Percentiles rank a stretch among this genome's conserved stretches.
Conservation (phyloP, 73 alveolate species). For the Stentor coeruleus region DNA sequence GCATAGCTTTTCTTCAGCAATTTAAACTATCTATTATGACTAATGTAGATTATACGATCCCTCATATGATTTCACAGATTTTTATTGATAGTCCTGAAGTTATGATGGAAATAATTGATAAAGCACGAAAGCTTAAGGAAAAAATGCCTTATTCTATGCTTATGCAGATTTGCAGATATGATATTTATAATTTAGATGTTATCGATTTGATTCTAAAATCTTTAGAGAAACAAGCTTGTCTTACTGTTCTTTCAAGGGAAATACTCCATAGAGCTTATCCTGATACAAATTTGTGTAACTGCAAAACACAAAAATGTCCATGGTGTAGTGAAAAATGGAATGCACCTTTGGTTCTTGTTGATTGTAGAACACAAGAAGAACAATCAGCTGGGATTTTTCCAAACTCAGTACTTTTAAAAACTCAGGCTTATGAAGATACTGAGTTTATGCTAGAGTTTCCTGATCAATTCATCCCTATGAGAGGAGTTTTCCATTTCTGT, state of each 20-base stretch:
- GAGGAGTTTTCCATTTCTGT: constrained; percentile 17
- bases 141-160: background rate
- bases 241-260: background rate
- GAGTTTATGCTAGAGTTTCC: background rate
- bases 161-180: background rate
- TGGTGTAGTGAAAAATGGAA: background rate
- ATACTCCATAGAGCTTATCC: background rate
- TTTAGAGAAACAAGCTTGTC: background rate
- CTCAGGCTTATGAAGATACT: background rate
- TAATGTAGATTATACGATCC: background rate
- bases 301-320: background rate
- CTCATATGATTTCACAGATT: background rate
- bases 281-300: background rate
- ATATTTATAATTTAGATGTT: background rate
- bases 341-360: background rate
- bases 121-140: background rate
- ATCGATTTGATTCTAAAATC: background rate
- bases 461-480: constrained; percentile 15
- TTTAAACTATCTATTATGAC: background rate
- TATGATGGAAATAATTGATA: background rate
- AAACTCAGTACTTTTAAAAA: background rate
- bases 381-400: background rate
- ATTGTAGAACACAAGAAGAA: background rate
- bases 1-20: background rate
- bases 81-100: background rate